Evolutionary conservation across 192 early-diverging fungal genomes (phyloP), one percentile per base, ranked within the genome.

Genomic region (Podila epicladia): DNA sequence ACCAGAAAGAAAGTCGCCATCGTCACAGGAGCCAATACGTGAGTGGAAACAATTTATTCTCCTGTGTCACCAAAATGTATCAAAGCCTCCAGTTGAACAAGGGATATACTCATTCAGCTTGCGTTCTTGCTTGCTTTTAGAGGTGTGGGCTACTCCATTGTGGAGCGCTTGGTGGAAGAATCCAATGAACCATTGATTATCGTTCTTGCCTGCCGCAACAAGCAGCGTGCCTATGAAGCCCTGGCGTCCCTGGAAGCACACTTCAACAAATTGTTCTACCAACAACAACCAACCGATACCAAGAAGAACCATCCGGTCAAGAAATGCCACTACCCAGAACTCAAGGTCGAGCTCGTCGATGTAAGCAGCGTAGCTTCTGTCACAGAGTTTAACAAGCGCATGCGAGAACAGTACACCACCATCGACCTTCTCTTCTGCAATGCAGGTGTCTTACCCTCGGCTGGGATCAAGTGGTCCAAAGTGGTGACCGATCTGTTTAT

Each of bases 351-450:
- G 22, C 59, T 85, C 13, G 83, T 88, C 13, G 89, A 90, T 65
- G 68, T 87, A 5, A 71, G 75, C 9, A 85, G 67, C 4, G 73
- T 71, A 17, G 31, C 58, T 9, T 83, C 74, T 0, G 85, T 88
- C 7, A 70, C 86, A 1, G 63, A 60, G 11, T 85, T 83, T 69
- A 84, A 83, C 65, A 58, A 70, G 24, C 58, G 65, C 15, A 76
- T 90, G 15, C 69, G 72, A 37, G 58, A 80, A 22, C 84, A 77
- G 73, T 88, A 80, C 29, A 11, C 20, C 13, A 33, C 64, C 22
- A 32, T 90, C 0, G 84, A 88, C 51, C 84, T 76, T 38, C 48
- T 90, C 29, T 90, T 87, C 65, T 90, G 89, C 41, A 90, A 90
- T 62, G 89, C 89, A 15, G 89, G 89, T 5, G 67, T 90, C 26